A percentile compares a stretch with the other conserved stretches of the same genome.
These are phyloP conservation scores for Hypoxylon perforatum DNA, from an alignment of 495 filamentous ascomycete species.

Conservation along the genomic window DNA sequence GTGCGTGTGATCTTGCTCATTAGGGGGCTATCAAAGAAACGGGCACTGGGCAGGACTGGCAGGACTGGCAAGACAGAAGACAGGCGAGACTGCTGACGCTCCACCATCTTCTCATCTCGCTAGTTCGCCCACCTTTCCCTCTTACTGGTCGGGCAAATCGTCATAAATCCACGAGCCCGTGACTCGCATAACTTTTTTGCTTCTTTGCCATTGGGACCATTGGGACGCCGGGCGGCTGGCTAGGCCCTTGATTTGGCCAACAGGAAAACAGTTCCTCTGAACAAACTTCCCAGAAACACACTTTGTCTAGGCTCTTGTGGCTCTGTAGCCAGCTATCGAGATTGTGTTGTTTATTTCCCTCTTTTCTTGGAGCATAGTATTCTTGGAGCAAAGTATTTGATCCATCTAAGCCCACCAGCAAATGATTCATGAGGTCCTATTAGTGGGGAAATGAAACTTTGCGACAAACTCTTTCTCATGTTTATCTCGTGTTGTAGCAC, in stretches of 20 bases:
- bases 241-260: conserved; percentile 42
- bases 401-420: not conserved
- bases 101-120: conserved; percentile 42
- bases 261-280: conserved; percentile 19
- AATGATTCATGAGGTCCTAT: too few species aligned
- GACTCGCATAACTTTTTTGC: conserved; percentile 51
- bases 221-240: conserved; percentile 41
- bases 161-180: conserved; percentile 53
- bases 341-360: conserved; percentile 19
- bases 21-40: conserved; percentile 6
- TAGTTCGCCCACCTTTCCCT: conserved; percentile 34
- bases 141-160: conserved; percentile 46
- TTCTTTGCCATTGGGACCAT: conserved; percentile 40
- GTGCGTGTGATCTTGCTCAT: conserved; percentile 43
- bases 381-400: conserved; percentile 16
- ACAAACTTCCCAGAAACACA: conserved; percentile 28
- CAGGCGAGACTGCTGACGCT: conserved; percentile 40
- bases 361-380: too few species aligned
- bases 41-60: too few species aligned
- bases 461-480: too few species aligned
- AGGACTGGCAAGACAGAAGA: conserved; percentile 25
- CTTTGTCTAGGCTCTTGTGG: too few species aligned
- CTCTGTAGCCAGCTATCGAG: not conserved
- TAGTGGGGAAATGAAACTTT: not conserved
- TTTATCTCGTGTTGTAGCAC: conserved; percentile 8